Base-by-base conservation (phyloP, 78 protist species). In the Pigoraptor vietnamica region DNA sequence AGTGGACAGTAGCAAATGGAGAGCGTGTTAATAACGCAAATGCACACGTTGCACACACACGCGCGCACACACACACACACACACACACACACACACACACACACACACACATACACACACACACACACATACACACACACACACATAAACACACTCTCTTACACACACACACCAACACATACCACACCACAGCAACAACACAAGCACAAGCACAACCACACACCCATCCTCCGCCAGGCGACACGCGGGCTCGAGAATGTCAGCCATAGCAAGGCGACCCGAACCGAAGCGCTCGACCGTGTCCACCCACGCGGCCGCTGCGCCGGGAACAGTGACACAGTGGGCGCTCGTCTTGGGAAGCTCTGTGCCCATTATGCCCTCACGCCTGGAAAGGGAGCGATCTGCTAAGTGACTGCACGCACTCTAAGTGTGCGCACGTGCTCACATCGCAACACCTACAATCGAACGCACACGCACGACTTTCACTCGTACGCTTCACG, bases 301-400 rank as follows among this genome's bases (percentile, higher is more conserved):
- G 81, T 97, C 98, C 29, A 24, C 23, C 97, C 98, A 97, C 39
- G 84, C 95, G 0, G 98, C 97, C 9, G 92, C 95, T n/a, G 97
- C 96, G 29, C 97, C 95, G 1, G 96, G 96, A 0, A 93, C 93
- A 0, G 96, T 94, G 24, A 92, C 93, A 0, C 88, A 0, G 37
- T 90, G 89, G 10, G 90, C 82, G 55, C 25, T 6, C 21, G 23
- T 10, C 1, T 24, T 23, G 10, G 89, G 89, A 21, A 86, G 37
- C 87, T 83, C 24, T 0, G 35, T 24, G 9, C 34, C 2, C 39
- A 25, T 79, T 25, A 25, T 25, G 84, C 14, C 32, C 84, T 21
- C 84, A 19, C 84, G 23, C 84, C 21, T 14, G 84, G 32, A 2
- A 21, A 2, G 34, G 34, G 35, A 79, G 23, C 35, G 32, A 79